Percentiles rank a stretch among this genome's conserved stretches.
Conservation (phyloP, 352 stramenopile genomes). For the Phytophthora sansomeana region DNA sequence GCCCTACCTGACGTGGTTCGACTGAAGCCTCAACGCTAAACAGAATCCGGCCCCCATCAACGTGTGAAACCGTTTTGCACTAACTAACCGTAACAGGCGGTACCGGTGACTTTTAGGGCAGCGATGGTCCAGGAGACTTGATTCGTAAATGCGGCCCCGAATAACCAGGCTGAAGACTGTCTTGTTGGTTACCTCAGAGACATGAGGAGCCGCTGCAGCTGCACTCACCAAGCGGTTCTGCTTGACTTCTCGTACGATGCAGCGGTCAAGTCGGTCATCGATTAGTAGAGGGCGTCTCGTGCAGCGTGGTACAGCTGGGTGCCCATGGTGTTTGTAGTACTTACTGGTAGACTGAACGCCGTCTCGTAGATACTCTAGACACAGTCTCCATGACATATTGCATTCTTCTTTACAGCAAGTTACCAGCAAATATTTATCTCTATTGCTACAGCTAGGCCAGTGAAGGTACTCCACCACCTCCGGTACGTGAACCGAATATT, state of each 20-base stretch:
- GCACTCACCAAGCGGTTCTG: not conserved
- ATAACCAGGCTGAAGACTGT: not conserved
- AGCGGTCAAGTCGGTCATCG: not conserved
- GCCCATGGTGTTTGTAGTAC: not conserved
- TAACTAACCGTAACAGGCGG: not conserved
- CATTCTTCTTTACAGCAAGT: no score
- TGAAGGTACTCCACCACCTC: no score
- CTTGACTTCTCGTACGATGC: not conserved
- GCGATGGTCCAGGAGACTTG: not conserved
- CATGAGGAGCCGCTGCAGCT: not conserved
- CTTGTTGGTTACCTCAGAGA: not conserved
- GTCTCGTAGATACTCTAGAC: no score
- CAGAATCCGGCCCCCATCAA: not conserved
- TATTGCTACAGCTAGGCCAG: no score
- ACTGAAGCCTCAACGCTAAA: slow-evolving; percentile 1
- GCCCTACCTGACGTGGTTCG: not conserved
- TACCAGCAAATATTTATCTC: no score
- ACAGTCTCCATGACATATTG: no score
- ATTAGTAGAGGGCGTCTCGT: not conserved
- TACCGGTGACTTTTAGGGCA: slow-evolving; percentile 2
- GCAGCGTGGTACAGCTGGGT: not conserved
- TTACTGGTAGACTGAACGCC: not conserved
- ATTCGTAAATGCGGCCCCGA: not conserved
- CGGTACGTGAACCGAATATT: no score
- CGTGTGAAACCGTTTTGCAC: not conserved